Percentiles rank a stretch among this genome's conserved stretches.
These are phyloP conservation scores for Gypsophila paniculata DNA, from an alignment of 179 eudicot genomes.

Conservation along the genomic window DNA sequence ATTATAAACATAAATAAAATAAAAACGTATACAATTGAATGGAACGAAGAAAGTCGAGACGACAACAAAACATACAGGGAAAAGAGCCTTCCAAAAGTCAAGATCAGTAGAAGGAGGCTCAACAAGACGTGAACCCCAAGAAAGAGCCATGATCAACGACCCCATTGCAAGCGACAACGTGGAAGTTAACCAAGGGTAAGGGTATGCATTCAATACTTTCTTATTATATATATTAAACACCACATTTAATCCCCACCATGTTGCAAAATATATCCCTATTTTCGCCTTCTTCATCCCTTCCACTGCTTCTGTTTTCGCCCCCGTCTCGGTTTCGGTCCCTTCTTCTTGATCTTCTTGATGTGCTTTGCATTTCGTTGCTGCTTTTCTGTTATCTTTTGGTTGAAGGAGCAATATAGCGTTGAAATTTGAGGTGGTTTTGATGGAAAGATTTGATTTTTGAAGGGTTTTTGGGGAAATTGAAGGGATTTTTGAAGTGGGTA, in stretches of 20 bases:
- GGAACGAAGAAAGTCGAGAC: too few species aligned
- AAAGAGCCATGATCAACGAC: slow-evolving; percentile 66
- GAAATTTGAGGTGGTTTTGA: slow-evolving; percentile 20
- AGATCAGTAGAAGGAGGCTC: slow-evolving; percentile 63
- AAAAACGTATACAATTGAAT: background rate
- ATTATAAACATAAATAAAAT: background rate
- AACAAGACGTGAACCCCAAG: slow-evolving; percentile 56
- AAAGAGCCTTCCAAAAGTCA: slow-evolving; percentile 66
- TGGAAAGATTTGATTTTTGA: slow-evolving; percentile 32
- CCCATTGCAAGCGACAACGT: slow-evolving; percentile 72
- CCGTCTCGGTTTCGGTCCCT: too few species aligned
- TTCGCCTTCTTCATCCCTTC: slow-evolving; percentile 54
- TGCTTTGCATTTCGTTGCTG: slow-evolving; percentile 48
- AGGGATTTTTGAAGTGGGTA: slow-evolving; percentile 30
- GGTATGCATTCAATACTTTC: slow-evolving; percentile 73
- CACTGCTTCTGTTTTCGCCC: slow-evolving; percentile 3
- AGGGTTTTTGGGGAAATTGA: slow-evolving; percentile 17
- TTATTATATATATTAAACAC: slow-evolving; percentile 75
- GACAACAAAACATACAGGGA: slow-evolving; percentile 50
- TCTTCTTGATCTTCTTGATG: slow-evolving; percentile 55
- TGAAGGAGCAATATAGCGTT: too few species aligned
- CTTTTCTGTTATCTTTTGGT: too few species aligned
- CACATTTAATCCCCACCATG: slow-evolving; percentile 83
- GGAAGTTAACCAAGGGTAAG: slow-evolving; percentile 77
- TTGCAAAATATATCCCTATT: slow-evolving; percentile 64